Percentiles rank a stretch among this genome's conserved stretches.
phyloP scores from a whole-genome alignment of 2,329 filamentous ascomycete species.

The Verruconis gallopava region DNA sequence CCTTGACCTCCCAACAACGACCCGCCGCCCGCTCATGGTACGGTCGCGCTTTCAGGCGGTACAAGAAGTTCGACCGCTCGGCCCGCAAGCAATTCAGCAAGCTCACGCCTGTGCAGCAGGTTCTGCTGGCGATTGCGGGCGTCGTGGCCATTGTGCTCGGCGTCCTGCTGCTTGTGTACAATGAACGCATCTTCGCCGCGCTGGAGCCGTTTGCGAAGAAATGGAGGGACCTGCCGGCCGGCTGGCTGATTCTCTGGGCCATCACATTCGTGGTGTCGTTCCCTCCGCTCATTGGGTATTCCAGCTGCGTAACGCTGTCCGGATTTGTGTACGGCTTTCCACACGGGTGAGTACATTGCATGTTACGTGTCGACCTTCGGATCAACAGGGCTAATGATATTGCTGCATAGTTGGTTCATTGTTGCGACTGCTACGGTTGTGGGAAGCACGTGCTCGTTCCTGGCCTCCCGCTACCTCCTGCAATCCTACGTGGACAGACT shows the following conservation, averaged over 20 bases:
- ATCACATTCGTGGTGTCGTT: slow-evolving; percentile 68
- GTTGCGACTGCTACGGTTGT: slow-evolving; percentile 64
- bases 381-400: slow-evolving; percentile 1
- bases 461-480: slow-evolving; percentile 67
- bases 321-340: slow-evolving; percentile 62
- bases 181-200: slow-evolving; percentile 63
- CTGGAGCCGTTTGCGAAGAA: slow-evolving; percentile 59
- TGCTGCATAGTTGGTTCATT: slow-evolving; percentile 60
- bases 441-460: slow-evolving; percentile 67
- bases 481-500: slow-evolving; percentile 66
- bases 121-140: slow-evolving; percentile 40
- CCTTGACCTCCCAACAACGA: slow-evolving; percentile 7
- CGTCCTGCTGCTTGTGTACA: slow-evolving; percentile 64
- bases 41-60: slow-evolving; percentile 13
- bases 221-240: slow-evolving; percentile 62
- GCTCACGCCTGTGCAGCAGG: slow-evolving; percentile 48
- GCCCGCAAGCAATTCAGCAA: slow-evolving; percentile 30
- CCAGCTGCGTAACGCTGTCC: slow-evolving; percentile 55
- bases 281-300: slow-evolving; percentile 80
- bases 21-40: slow-evolving; percentile 3
- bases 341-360: slow-evolving; percentile 43
- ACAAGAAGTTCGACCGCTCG: slow-evolving; percentile 15
- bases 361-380: neutral
- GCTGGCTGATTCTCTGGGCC: slow-evolving; percentile 62
- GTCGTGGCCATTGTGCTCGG: slow-evolving; percentile 41